Conservation (phyloP, 2,329 filamentous ascomycete genomes). For the Colletotrichum tabaci region DNA sequence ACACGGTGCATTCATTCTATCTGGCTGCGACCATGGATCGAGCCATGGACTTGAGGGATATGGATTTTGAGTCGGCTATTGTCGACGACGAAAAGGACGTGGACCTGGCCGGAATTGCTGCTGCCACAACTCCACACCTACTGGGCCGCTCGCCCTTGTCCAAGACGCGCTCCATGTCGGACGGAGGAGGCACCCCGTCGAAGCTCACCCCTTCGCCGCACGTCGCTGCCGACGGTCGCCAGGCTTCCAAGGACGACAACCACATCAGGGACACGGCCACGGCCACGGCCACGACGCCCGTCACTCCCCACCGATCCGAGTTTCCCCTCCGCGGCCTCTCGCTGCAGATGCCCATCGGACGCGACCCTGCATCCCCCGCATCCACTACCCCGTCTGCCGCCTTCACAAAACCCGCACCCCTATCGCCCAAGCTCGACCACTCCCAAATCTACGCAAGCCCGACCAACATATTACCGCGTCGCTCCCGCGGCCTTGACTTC, state of each 20-base stretch:
- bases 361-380: conserved; percentile 57
- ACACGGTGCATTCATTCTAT: not conserved
- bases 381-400: conserved; percentile 43
- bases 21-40: conserved; percentile 31
- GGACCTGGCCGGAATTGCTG: conserved; percentile 16
- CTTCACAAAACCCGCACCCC: conserved; percentile 73
- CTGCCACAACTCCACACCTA: conserved; percentile 33
- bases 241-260: conserved; percentile 78
- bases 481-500: conserved; percentile 93
- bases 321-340: conserved; percentile 76
- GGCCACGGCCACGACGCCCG: conserved; percentile 60
- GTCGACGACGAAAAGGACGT: conserved; percentile 49
- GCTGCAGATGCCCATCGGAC: conserved; percentile 76
- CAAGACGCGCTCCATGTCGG: conserved; percentile 76
- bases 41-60: conserved; percentile 41
- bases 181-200: conserved; percentile 70
- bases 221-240: conserved; percentile 68
- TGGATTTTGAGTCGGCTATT: conserved; percentile 51
- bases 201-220: conserved; percentile 72
- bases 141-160: conserved; percentile 56
- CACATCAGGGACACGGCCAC: conserved; percentile 60
- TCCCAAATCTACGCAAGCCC: conserved; percentile 90
- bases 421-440: conserved; percentile 89
- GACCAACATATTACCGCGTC: conserved; percentile 87
- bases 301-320: conserved; percentile 80